Evolutionary conservation across 805 yeast genomes (phyloP).

Genomic region (Candida suzukii): DNA sequence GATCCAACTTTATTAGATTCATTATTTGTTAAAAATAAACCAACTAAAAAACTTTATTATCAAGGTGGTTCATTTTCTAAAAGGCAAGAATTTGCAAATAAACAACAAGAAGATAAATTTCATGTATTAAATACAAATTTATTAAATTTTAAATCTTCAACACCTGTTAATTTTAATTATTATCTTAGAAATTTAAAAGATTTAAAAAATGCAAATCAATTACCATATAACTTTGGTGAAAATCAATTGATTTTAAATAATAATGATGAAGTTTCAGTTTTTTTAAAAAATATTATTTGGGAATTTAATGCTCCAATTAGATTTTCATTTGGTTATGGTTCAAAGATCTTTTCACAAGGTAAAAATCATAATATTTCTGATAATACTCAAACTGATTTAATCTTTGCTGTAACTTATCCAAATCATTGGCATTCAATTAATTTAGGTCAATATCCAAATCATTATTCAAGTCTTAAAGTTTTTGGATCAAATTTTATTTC

Average conservation of each 20-base stretch:
- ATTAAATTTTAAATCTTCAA: slow-evolving; percentile 17
- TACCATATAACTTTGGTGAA: slow-evolving; percentile 51
- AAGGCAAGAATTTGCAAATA: slow-evolving; percentile 13
- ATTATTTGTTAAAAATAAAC: slow-evolving; percentile 21
- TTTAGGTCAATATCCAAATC: slow-evolving; percentile 57
- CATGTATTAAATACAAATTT: slow-evolving; percentile 20
- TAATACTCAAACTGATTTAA: slow-evolving; percentile 74
- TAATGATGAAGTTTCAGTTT: slow-evolving; percentile 29
- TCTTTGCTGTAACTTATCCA: slow-evolving; percentile 73
- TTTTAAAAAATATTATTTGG: slow-evolving; percentile 42
- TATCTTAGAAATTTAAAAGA: slow-evolving; percentile 24
- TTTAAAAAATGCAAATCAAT: slow-evolving; percentile 28
- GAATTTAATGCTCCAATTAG: slow-evolving; percentile 65
- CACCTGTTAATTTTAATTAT: slow-evolving; percentile 29
- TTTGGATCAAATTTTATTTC: slow-evolving; percentile 57
- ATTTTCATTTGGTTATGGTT: slow-evolving; percentile 89
- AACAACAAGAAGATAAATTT: slow-evolving; percentile 18
- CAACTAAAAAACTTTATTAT: slow-evolving; percentile 7
- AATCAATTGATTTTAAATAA: slow-evolving; percentile 48
- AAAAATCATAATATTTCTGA: slow-evolving; percentile 25
- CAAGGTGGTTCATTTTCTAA: slow-evolving; percentile 11
- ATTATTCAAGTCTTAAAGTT: slow-evolving; percentile 63
- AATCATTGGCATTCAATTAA: slow-evolving; percentile 73
- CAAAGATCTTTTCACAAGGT: slow-evolving; percentile 84
- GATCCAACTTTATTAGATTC: slow-evolving; percentile 23